phyloP scores from a whole-genome alignment of 176 grass and related monocot genomes.

The Aegilops longissima region DNA sequence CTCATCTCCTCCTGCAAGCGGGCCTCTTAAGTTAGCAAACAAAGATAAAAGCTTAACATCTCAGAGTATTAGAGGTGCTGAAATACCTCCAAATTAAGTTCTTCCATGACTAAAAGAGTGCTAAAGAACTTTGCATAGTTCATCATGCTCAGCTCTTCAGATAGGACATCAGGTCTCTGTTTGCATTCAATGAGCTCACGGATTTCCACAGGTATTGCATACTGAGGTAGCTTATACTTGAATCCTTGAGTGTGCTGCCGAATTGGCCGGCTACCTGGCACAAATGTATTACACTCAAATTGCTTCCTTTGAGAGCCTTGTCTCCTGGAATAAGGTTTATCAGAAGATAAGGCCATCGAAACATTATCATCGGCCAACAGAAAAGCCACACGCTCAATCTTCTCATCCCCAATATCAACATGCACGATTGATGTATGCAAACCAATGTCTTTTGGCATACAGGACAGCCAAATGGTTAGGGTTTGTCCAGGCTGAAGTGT shows the following conservation, averaged over 20 bases:
- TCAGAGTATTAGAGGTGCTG: not conserved
- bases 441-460: slow-evolving; percentile 83
- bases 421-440: slow-evolving; percentile 84
- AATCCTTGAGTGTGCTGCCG: slow-evolving; percentile 50
- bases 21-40: slow-evolving; percentile 38
- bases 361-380: slow-evolving; percentile 76
- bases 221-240: slow-evolving; percentile 67
- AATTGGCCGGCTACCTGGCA: slow-evolving; percentile 59
- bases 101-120: slow-evolving; percentile 83
- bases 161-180: slow-evolving; percentile 62
- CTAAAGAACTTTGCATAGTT: slow-evolving; percentile 76
- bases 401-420: slow-evolving; percentile 82
- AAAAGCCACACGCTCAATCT: slow-evolving; percentile 85
- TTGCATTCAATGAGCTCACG: slow-evolving; percentile 68
- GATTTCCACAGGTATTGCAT: slow-evolving; percentile 59
- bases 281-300: slow-evolving; percentile 49
- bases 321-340: slow-evolving; percentile 71
- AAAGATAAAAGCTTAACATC: slow-evolving; percentile 25
- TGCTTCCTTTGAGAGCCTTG: slow-evolving; percentile 37
- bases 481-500: slow-evolving; percentile 70
- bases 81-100: slow-evolving; percentile 88
- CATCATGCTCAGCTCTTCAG: slow-evolving; percentile 48
- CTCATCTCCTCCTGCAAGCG: slow-evolving; percentile 71
- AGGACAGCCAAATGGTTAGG: slow-evolving; percentile 85
- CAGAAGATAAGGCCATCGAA: slow-evolving; percentile 64